Evolutionary conservation across 768 basidiomycete species (phyloP).

Genomic region (Tylopilus rubrobrunneus): DNA sequence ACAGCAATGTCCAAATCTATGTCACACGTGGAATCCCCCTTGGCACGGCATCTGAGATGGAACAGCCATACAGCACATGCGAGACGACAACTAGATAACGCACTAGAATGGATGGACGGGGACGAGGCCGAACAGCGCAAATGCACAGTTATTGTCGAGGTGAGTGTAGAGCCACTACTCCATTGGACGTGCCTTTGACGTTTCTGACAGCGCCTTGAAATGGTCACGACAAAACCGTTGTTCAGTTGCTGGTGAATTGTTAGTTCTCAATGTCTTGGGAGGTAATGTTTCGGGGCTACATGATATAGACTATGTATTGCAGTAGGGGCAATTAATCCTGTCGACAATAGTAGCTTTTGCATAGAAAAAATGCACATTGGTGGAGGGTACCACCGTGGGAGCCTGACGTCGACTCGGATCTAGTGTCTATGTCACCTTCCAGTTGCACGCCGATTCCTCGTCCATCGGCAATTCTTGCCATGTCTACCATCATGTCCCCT

Average conservation of each 20-base stretch:
- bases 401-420: neutral
- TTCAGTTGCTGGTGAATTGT: conserved; percentile 62
- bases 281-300: neutral
- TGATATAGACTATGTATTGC: conserved; percentile 11
- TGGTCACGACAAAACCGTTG: conserved; percentile 61
- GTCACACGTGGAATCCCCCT: conserved; percentile 59
- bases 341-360: neutral
- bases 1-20: conserved; percentile 74
- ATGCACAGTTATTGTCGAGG: conserved; percentile 69
- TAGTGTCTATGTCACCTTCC: neutral
- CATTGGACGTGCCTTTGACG: neutral
- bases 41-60: conserved; percentile 36
- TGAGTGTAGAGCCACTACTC: conserved; percentile 28
- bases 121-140: conserved; percentile 42
- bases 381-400: conserved; percentile 2
- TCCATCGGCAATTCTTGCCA: neutral
- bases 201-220: conserved; percentile 62
- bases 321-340: neutral
- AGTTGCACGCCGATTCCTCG: neutral
- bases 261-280: neutral
- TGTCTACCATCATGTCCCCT: conserved; percentile 31
- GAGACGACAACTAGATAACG: conserved; percentile 29
- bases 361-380: neutral
- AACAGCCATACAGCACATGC: conserved; percentile 27
- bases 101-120: conserved; percentile 44